These are phyloP conservation scores for Kwoniella heveanensis DNA, from an alignment of 768 basidiomycete species.

Conservation along the genomic window DNA sequence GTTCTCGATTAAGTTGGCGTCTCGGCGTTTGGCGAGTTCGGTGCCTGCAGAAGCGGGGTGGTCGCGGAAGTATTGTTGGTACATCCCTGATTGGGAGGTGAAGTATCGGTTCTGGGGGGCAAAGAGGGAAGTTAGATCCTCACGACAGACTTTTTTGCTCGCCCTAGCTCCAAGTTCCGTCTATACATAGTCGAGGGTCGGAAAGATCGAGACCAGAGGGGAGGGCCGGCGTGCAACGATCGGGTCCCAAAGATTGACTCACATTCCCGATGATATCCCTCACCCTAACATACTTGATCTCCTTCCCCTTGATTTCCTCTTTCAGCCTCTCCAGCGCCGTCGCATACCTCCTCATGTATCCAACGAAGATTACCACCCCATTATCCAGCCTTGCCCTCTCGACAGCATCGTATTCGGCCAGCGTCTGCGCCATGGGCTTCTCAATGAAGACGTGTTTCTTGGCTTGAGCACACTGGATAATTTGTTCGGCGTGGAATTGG, in stretches of 20 bases:
- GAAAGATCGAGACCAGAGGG: no score
- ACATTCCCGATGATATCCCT: conserved; percentile 49
- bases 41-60: conserved; percentile 20
- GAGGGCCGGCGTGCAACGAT: no score
- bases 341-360: conserved; percentile 53
- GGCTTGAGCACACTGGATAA: conserved; percentile 29
- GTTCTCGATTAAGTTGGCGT: conserved; percentile 24
- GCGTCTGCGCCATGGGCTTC: conserved; percentile 50
- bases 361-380: conserved; percentile 40
- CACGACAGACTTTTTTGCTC: no score
- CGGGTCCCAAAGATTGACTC: no score
- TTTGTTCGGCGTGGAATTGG: conserved; percentile 36
- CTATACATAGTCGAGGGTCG: no score
- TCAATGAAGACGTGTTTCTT: conserved; percentile 51
- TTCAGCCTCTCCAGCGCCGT: conserved; percentile 39
- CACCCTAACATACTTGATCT: conserved; percentile 42
- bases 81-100: conserved; percentile 40
- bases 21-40: conserved; percentile 15
- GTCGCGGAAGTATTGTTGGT: conserved; percentile 33
- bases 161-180: no score
- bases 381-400: conserved; percentile 36
- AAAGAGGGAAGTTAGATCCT: no score
- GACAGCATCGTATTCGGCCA: conserved; percentile 39
- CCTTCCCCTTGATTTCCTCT: conserved; percentile 36
- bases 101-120: conserved; percentile 33